Percentiles rank a stretch among this genome's conserved stretches.
Conservation (phyloP, 2,329 filamentous ascomycete genomes). For the Colletotrichum camelliae region DNA sequence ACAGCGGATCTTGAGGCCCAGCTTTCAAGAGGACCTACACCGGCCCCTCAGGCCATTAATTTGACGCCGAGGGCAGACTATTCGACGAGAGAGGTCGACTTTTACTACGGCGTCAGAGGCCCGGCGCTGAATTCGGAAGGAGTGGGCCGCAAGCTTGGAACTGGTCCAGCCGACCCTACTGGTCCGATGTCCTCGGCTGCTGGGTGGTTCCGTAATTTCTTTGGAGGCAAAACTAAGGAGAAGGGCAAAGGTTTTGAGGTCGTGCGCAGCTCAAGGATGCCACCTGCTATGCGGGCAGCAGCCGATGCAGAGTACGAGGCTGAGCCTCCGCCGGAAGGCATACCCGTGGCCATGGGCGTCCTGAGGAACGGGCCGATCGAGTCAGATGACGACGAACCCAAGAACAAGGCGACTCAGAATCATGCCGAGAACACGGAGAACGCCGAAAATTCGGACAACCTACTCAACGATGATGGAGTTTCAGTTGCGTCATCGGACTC, state of each 20-base stretch:
- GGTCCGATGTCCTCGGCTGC: constrained; percentile 88
- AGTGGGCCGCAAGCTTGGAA: constrained; percentile 84
- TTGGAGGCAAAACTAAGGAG: constrained; percentile 88
- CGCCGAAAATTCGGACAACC: constrained; percentile 30
- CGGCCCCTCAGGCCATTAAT: constrained; percentile 45
- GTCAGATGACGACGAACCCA: constrained; percentile 61
- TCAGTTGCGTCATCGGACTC: constrained; percentile 40
- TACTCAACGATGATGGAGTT: constrained; percentile 53
- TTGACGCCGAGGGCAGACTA: constrained; percentile 78
- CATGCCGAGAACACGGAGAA: constrained; percentile 10
- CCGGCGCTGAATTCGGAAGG: constrained; percentile 84
- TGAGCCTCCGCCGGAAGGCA: constrained; percentile 71
- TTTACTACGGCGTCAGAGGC: constrained; percentile 93
- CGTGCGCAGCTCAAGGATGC: constrained; percentile 86
- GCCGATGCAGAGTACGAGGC: constrained; percentile 60
- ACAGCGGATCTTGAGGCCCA: constrained; percentile 43
- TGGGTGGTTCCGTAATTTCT: constrained; percentile 83
- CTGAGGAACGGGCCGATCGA: constrained; percentile 67
- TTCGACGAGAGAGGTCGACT: constrained; percentile 92
- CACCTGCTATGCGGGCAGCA: constrained; percentile 70
- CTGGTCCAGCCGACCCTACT: constrained; percentile 92
- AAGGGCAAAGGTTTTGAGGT: constrained; percentile 98
- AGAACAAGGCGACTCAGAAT: constrained; percentile 30
- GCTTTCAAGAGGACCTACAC: constrained; percentile 48
- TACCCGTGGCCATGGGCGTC: constrained; percentile 68